phyloP scores from a whole-genome alignment of 345 rosid species.

The Nasturtium officinale region DNA sequence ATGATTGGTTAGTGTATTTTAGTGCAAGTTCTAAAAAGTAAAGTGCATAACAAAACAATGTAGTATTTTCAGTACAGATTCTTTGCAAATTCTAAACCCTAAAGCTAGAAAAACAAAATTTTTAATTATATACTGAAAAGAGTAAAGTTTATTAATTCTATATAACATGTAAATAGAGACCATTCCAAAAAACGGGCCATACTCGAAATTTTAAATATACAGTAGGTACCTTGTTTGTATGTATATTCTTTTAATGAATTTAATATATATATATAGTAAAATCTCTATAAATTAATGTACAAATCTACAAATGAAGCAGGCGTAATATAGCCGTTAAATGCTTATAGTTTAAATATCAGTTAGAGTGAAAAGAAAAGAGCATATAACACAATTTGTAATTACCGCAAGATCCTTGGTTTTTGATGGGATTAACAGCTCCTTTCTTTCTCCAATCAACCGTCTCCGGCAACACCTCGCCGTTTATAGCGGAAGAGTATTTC shows the following conservation, averaged over 20 bases:
- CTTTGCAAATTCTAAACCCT: neutral
- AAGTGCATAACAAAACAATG: neutral
- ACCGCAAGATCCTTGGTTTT: slow-evolving; percentile 92
- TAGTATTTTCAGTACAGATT: neutral
- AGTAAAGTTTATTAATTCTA: neutral
- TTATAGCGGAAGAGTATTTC: slow-evolving; percentile 44
- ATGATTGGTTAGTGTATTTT: neutral
- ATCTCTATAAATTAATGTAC: neutral
- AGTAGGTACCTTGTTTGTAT: neutral
- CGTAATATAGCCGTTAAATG: neutral
- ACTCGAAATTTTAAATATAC: neutral
- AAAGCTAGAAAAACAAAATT: neutral
- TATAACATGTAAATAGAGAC: neutral
- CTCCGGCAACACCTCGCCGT: slow-evolving; percentile 59
- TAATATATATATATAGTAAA: no score
- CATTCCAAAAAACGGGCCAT: neutral
- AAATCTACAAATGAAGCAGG: neutral
- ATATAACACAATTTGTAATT: neutral
- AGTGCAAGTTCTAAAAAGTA: neutral
- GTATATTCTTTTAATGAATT: neutral
- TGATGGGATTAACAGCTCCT: slow-evolving; percentile 76
- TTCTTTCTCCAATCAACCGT: slow-evolving; percentile 76
- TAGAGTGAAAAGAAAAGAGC: neutral
- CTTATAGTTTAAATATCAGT: neutral
- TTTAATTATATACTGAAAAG: neutral